phyloP scores from a whole-genome alignment of 371 early-diverging fungal species.

The Syncephalastrum contaminatum region DNA sequence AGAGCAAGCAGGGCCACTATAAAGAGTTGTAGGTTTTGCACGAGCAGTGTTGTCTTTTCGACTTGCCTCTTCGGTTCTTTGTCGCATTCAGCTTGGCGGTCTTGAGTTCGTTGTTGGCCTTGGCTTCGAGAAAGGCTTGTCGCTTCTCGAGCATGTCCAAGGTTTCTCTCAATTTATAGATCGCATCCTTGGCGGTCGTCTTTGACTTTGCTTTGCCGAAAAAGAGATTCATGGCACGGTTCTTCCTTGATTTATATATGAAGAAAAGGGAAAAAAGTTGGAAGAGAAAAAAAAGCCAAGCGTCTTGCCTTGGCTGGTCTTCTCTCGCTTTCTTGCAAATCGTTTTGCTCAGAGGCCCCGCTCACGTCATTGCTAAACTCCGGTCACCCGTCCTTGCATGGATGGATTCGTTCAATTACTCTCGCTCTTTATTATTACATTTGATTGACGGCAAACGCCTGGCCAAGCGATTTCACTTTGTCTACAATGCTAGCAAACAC shows the following conservation, averaged over 20 bases:
- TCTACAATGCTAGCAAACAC: constrained; percentile 32
- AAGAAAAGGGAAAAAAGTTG: background rate
- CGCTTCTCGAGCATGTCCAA: constrained; percentile 94
- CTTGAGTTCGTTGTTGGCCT: constrained; percentile 87
- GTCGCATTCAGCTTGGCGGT: constrained; percentile 88
- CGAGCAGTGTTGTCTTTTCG: background rate
- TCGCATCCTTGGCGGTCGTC: constrained; percentile 92
- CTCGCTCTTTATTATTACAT: too few species aligned
- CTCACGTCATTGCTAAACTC: too few species aligned
- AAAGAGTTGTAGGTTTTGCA: constrained; percentile 1
- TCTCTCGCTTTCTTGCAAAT: constrained; percentile 2
- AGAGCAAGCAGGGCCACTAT: constrained; percentile 90
- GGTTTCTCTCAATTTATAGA: constrained; percentile 87
- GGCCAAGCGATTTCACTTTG: too few species aligned
- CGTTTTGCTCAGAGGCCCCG: background rate
- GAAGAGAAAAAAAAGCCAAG: background rate
- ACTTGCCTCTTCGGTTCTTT: constrained; percentile 88
- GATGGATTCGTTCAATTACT: too few species aligned
- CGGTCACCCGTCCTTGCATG: too few species aligned
- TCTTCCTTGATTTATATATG: background rate
- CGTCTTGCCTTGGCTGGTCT: constrained; percentile 6
- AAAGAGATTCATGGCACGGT: constrained; percentile 79
- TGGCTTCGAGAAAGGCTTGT: constrained; percentile 82
- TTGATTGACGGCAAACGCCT: too few species aligned
- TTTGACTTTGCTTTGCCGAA: constrained; percentile 78